phyloP scores from a whole-genome alignment of 306 rosid genomes.

The Heteromeles arbutifolia region DNA sequence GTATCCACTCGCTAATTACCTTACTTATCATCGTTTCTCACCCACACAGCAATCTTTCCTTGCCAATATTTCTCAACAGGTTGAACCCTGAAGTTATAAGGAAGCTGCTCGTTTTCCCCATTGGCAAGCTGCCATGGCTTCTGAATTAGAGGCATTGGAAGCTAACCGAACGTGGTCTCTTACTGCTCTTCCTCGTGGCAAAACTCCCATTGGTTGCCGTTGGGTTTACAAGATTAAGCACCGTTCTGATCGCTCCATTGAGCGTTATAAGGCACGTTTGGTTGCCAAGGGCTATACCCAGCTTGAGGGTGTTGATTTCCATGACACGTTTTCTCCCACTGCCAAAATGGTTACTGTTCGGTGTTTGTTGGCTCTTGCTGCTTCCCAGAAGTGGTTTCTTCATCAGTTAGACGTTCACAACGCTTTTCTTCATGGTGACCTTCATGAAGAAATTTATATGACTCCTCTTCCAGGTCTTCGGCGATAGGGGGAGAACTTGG shows the following conservation, averaged over 20 bases:
- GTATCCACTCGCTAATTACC: background rate
- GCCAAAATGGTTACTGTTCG: too few relatives aligned
- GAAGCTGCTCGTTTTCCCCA: background rate
- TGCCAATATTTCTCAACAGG: background rate
- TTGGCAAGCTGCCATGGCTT: background rate
- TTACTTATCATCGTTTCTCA: background rate
- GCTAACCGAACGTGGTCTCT: background rate
- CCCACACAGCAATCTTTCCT: background rate
- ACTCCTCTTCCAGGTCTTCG: too few relatives aligned
- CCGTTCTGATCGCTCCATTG: background rate
- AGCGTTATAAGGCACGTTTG: too few relatives aligned
- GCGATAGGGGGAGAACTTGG: too few relatives aligned
- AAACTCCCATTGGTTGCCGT: background rate
- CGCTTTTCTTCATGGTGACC: too few relatives aligned
- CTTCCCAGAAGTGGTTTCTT: too few relatives aligned
- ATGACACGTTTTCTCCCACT: too few relatives aligned
- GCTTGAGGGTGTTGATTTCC: too few relatives aligned
- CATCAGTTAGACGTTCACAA: too few relatives aligned
- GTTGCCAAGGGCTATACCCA: too few relatives aligned
- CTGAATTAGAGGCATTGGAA: background rate
- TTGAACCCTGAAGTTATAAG: background rate
- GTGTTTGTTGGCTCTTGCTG: too few relatives aligned
- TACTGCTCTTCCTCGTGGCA: background rate
- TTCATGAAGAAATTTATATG: too few relatives aligned
- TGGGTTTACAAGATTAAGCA: background rate